Evolutionary conservation across 2,329 filamentous ascomycete genomes (phyloP), one percentile per base, ranked within the genome.

Genomic region (Hortaea werneckii): DNA sequence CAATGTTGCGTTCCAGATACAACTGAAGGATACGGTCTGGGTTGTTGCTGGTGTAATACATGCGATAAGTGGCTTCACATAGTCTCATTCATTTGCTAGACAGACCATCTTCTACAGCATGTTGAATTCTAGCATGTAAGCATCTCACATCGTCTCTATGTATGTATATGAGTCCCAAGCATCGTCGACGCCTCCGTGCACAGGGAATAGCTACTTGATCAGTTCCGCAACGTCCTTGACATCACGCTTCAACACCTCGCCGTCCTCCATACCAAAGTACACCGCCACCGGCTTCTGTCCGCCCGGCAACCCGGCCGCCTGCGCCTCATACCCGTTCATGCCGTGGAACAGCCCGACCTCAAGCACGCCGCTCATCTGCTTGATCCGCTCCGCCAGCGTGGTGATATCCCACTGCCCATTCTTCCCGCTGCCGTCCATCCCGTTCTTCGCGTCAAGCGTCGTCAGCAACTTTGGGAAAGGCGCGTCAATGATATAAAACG

Each of bases 261-360:
- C 72, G 50, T 73, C 85, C 39, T 83, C 78, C 79, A 92, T 85
- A 32, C 92, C 92, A 67, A 96, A 98, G 70, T 96, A 98, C 26
- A 87, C 89, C 28, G 88, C 88, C 9, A 95, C 77, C 0, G 92
- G 92, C 69, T 90, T 94, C 70, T 95, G 87, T 1, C 86, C 88
- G 41, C 85, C 83, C 40, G 79, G 68, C 44, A 75, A 71, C 48
- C 75, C 71, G 45, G 75, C 71, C 37, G 76, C 77, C 49, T 67
- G 62, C 30, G 79, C 77, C 64, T 94, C 74, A 11, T 78, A 71
- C 0, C 90, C 90, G 49, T 90, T 89, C 58, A 81, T 63, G 3
- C 90, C 90, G 37, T 81, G 79, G 71, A 98, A 98, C 40, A 98
- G 75, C 10, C 92, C 92, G 28, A 94, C 89, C 62, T 95, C 92